phyloP scores from a whole-genome alignment of 2,329 filamentous ascomycete species.

The Claviceps sp. region DNA sequence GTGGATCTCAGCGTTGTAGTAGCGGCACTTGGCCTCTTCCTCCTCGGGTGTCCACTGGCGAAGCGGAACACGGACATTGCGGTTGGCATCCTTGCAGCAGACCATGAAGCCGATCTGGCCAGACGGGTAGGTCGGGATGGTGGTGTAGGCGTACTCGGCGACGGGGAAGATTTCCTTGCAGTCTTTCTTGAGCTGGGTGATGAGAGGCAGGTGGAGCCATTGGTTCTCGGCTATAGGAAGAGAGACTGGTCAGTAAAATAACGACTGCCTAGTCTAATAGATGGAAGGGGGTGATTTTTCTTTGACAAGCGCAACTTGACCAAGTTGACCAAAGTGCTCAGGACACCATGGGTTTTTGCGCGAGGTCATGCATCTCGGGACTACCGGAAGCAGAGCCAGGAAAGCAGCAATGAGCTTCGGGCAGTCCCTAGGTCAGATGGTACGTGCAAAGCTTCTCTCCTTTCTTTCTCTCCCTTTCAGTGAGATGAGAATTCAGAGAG shows the following conservation, averaged over 20 bases:
- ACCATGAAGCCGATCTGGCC: slow-evolving; percentile 99
- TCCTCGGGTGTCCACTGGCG: slow-evolving; percentile 73
- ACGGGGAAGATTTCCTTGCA: slow-evolving; percentile 96
- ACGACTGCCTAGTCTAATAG: slow-evolving; percentile 1
- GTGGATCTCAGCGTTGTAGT: slow-evolving; percentile 97
- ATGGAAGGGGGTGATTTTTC: not conserved
- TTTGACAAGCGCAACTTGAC: not conserved
- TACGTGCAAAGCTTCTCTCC: not conserved
- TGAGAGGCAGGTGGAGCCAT: slow-evolving; percentile 93
- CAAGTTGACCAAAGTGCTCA: not conserved
- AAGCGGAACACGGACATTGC: slow-evolving; percentile 74
- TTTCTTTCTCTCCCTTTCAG: not conserved
- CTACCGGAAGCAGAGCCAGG: slow-evolving; percentile 24
- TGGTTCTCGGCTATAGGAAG: slow-evolving; percentile 76
- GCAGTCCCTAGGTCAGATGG: slow-evolving; percentile 18
- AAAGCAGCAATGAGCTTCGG: slow-evolving; percentile 26
- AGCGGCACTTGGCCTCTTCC: slow-evolving; percentile 84
- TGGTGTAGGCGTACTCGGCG: slow-evolving; percentile 97
- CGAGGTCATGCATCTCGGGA: slow-evolving; percentile 15
- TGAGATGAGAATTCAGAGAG: slow-evolving; percentile 3
- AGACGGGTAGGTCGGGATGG: slow-evolving; percentile 96
- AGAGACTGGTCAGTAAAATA: slow-evolving; percentile 7
- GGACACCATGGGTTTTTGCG: not conserved
- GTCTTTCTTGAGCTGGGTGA: slow-evolving; percentile 88
- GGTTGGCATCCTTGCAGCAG: slow-evolving; percentile 84